Evolutionary conservation across 495 filamentous ascomycete species (phyloP), one percentile per base, ranked within the genome.

Genomic region (Neurospora terricola): DNA sequence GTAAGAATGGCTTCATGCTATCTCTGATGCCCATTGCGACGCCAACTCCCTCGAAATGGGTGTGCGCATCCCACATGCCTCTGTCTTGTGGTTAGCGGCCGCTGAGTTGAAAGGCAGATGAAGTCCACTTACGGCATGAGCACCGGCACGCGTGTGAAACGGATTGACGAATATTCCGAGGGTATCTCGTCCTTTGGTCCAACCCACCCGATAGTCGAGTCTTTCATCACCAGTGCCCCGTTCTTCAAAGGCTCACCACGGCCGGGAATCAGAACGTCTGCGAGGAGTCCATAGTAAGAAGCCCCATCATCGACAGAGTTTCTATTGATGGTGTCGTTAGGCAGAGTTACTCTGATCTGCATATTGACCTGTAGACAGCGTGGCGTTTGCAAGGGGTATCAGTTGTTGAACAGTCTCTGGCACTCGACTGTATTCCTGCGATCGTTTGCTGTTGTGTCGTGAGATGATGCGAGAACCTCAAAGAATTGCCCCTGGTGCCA

Each of bases 61-160:
- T 79, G 76, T 88, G 86, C 70, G 80, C 82, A 72, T 88, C 86
- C 86, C 86, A 88, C 9, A 88, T 77, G 3, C 86, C 86, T 70
- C 40, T 73, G 68, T 70, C 1, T 8, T 18, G 14, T 66, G 14
- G 54, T 66, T 34, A 66, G 54, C 54, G 30, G 27, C 3, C 12
- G 54, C 54, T 34, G 2, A 7, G 9, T 37, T 70, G 9, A 62
- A 4, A 21, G 39, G 27, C n/a, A 37, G 75, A 80, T 78, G 12
- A 86, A 88, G 78, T 86, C 84, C 76, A 81, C 88, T 14, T 88
- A 85, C 74, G 86, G 85, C 14, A 87, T 86, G 0, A 84, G 82
- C 30, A 86, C 88, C 72, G 77, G 83, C 18, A 79, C 79, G 36
- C 54, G 54, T 14, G 14, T 18, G 54, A 66, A 8, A 36, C 79